Evolutionary conservation across 768 basidiomycete species (phyloP).

Genomic region (Xerocomellus intermedius): DNA sequence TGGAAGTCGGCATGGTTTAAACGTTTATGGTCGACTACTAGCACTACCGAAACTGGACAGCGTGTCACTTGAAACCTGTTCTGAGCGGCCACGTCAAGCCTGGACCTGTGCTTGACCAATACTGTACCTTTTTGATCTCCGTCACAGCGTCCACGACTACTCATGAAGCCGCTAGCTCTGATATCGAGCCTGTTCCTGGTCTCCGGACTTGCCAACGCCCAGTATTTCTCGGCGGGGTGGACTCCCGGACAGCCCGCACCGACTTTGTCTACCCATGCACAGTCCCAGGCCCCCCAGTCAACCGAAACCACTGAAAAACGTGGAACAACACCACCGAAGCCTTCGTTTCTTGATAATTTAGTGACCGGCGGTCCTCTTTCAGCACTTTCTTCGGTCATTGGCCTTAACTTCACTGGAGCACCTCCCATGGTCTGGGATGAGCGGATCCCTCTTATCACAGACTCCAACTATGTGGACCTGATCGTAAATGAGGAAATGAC

Average conservation of each 20-base stretch:
- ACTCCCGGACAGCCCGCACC: conserved; percentile 61
- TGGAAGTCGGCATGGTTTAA: no score
- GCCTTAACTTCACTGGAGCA: conserved; percentile 69
- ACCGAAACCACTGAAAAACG: conserved; percentile 26
- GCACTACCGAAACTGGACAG: no score
- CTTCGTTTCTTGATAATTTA: conserved; percentile 33
- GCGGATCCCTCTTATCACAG: conserved; percentile 76
- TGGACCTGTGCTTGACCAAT: neutral
- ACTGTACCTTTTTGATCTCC: neutral
- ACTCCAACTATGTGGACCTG: conserved; percentile 72
- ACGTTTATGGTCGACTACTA: no score
- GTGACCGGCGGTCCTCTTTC: conserved; percentile 55
- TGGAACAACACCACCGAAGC: conserved; percentile 9
- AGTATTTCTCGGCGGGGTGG: conserved; percentile 86
- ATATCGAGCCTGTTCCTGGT: conserved; percentile 29
- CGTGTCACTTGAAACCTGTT: no score
- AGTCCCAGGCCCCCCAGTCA: conserved; percentile 21
- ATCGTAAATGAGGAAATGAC: conserved; percentile 69
- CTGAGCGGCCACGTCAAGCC: neutral
- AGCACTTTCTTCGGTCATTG: conserved; percentile 52
- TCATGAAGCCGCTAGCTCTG: conserved; percentile 52
- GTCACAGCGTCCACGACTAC: neutral
- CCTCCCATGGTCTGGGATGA: conserved; percentile 56
- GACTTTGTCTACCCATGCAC: conserved; percentile 18
- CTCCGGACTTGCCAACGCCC: conserved; percentile 41